Conservation (phyloP, 169 alveolate species). For the Plasmodium berghei region DNA sequence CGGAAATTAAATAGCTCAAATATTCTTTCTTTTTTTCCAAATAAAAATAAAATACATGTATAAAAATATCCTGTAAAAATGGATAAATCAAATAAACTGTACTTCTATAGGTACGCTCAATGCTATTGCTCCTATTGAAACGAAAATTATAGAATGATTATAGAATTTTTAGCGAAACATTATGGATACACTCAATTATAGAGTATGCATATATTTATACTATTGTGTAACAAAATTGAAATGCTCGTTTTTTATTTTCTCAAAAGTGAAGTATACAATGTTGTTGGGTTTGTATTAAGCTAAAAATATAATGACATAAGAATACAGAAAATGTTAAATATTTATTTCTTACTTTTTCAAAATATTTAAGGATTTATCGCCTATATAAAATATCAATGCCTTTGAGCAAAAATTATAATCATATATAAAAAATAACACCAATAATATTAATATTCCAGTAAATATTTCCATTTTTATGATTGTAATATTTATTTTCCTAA, state of each 20-base stretch:
- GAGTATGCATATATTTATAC: neutral
- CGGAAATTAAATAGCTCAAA: slow-evolving; percentile 15
- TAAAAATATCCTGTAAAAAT: slow-evolving; percentile 44
- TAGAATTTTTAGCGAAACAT: too few relatives aligned
- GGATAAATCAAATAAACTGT: slow-evolving; percentile 43
- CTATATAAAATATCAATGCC: slow-evolving; percentile 57
- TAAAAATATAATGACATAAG: neutral
- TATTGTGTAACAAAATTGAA: neutral
- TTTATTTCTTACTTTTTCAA: slow-evolving; percentile 18
- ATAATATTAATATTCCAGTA: slow-evolving; percentile 17
- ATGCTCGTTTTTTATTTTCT: neutral
- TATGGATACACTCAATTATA: too few relatives aligned
- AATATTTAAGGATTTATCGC: slow-evolving; percentile 35
- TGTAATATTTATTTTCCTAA: neutral
- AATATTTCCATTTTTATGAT: slow-evolving; percentile 34
- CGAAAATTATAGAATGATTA: neutral
- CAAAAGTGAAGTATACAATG: neutral
- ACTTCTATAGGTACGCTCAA: slow-evolving; percentile 44
- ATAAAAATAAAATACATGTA: slow-evolving; percentile 48
- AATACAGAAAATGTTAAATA: neutral
- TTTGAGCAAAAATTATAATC: slow-evolving; percentile 61
- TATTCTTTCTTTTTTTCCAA: slow-evolving; percentile 43
- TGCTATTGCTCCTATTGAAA: slow-evolving; percentile 36
- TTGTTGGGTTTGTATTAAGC: neutral
- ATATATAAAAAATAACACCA: slow-evolving; percentile 21